phyloP scores from a whole-genome alignment of 257 asterid species.

The Scutellaria barbata region DNA sequence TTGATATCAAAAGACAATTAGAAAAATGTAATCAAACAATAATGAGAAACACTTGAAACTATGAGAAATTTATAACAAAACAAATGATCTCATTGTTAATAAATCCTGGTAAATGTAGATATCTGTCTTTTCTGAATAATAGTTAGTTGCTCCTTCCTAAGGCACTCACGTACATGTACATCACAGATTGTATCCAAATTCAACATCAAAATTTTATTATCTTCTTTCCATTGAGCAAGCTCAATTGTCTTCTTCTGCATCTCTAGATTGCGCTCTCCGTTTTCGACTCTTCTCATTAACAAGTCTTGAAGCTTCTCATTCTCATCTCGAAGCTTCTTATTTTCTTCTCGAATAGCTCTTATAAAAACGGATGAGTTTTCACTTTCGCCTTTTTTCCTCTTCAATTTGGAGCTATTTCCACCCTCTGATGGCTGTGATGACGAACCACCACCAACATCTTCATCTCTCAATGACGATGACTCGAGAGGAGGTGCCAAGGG shows the following conservation, averaged over 20 bases:
- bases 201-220: not conserved
- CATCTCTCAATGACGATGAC: not conserved
- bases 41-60: not conserved
- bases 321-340: not conserved
- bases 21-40: too few species aligned
- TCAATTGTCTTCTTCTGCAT: not conserved
- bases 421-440: not conserved
- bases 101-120: not conserved
- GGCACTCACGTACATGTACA: not conserved
- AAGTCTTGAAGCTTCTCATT: not conserved
- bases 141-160: not conserved
- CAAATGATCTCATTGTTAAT: not conserved
- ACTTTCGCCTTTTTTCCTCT: not conserved
- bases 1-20: not conserved
- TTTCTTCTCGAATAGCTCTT: too few species aligned
- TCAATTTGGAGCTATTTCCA: not conserved
- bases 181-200: constrained; percentile 1
- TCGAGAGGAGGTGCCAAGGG: too few species aligned
- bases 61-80: not conserved
- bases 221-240: not conserved
- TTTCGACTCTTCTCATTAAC: not conserved
- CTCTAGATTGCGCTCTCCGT: not conserved
- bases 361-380: not conserved
- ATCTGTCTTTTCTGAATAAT: not conserved
- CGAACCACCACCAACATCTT: not conserved